Evolutionary conservation across 2,329 filamentous ascomycete species (phyloP).

Genomic region (Rasamsonia emersonii): DNA sequence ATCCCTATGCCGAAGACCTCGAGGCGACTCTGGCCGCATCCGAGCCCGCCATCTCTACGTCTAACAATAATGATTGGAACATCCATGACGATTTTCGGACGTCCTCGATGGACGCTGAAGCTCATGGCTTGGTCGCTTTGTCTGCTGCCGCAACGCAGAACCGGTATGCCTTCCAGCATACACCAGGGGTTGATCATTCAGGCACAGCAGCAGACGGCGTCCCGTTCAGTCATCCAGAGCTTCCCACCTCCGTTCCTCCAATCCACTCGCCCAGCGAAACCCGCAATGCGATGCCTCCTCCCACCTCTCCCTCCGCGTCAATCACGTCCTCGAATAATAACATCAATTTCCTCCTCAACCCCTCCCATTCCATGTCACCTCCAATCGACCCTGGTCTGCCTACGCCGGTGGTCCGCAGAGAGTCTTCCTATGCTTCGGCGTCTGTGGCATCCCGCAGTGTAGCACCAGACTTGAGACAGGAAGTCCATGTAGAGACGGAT

Average conservation of each 20-base stretch:
- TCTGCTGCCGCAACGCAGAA: conserved; percentile 43
- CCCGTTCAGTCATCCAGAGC: conserved; percentile 13
- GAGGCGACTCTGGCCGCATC: conserved; percentile 26
- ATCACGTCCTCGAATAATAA: conserved; percentile 38
- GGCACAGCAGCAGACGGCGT: conserved; percentile 11
- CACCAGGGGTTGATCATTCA: conserved; percentile 17
- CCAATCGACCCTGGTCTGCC: conserved; percentile 36
- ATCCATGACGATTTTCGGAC: conserved; percentile 15
- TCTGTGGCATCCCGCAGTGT: conserved; percentile 14
- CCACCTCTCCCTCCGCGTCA: conserved; percentile 36
- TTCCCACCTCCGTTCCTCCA: conserved; percentile 15
- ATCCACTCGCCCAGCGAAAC: conserved; percentile 26
- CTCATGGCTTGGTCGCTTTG: conserved; percentile 46
- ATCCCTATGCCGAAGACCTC: conserved; percentile 50
- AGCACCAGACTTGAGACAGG: conserved; percentile 15
- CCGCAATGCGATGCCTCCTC: conserved; percentile 23
- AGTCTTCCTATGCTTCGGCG: conserved; percentile 21
- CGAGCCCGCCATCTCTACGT: conserved; percentile 20
- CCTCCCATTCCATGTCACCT: conserved; percentile 34
- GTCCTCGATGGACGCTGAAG: conserved; percentile 25
- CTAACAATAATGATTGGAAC: conserved; percentile 24
- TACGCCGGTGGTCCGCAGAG: conserved; percentile 18
- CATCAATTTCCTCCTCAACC: conserved; percentile 50
- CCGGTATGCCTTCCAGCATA: conserved; percentile 20
- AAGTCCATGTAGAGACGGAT: conserved; percentile 34